Percentiles rank a stretch among this genome's conserved stretches.
Conservation (phyloP, 139 green algal genomes). For the Asterochloris sp. region DNA sequence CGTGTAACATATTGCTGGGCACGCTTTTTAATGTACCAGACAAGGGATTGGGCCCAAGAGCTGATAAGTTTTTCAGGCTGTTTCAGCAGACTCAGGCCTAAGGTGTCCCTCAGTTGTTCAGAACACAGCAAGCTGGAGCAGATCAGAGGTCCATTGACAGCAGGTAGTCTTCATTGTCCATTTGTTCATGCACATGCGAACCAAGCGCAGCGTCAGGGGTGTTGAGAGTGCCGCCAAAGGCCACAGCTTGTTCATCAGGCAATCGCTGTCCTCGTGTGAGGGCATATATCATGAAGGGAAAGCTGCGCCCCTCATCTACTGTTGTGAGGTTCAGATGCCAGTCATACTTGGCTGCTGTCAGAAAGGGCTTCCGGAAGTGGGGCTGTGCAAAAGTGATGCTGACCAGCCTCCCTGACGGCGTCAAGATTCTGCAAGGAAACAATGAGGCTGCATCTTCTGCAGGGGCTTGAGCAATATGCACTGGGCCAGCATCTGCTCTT, state of each 20-base stretch:
- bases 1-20: too few relatives aligned
- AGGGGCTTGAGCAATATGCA: too few relatives aligned
- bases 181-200: constrained; percentile 21
- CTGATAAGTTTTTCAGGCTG: too few relatives aligned
- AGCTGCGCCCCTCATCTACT: constrained; percentile 14
- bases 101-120: too few relatives aligned
- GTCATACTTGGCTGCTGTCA: constrained; percentile 1
- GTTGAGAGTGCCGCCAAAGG: background rate
- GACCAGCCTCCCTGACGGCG: constrained; percentile 25
- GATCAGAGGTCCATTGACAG: constrained; percentile 15
- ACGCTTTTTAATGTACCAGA: too few relatives aligned
- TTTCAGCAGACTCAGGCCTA: too few relatives aligned
- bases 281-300: constrained; percentile 24
- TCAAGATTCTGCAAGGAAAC: constrained; percentile 33
- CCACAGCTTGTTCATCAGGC: background rate
- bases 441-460: background rate
- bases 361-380: constrained; percentile 42
- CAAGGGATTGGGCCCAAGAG: too few relatives aligned
- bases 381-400: constrained; percentile 57
- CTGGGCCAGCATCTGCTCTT: too few relatives aligned
- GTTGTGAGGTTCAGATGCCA: constrained; percentile 6
- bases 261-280: constrained; percentile 9
- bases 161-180: constrained; percentile 27
- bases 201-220: background rate
- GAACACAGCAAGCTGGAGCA: background rate